A percentile compares a stretch with the other conserved stretches of the same genome.
Conservation (phyloP, 108 stramenopile genomes). For the Discostella pseudostelligera region DNA sequence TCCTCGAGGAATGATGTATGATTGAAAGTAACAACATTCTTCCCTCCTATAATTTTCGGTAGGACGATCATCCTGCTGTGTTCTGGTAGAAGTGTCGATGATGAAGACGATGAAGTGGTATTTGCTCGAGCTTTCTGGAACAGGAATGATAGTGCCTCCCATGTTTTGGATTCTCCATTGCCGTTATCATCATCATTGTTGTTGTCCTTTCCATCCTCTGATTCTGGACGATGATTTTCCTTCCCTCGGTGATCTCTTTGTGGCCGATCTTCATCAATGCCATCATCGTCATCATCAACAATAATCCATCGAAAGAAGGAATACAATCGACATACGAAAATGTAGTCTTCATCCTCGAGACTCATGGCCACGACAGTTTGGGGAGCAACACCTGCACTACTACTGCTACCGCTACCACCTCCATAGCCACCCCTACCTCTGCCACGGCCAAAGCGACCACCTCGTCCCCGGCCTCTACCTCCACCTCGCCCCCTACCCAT, state of each 20-base stretch:
- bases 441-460: conserved; percentile 11
- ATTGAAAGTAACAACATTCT: conserved; percentile 33
- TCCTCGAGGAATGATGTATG: conserved; percentile 37
- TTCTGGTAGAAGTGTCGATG: no score
- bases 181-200: conserved; percentile 14
- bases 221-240: not conserved
- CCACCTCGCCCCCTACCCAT: conserved; percentile 13
- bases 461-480: conserved; percentile 16
- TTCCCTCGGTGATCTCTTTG: not conserved
- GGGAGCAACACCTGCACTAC: conserved; percentile 19
- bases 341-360: conserved; percentile 42
- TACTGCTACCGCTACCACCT: conserved; percentile 4
- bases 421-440: conserved; percentile 18
- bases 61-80: conserved; percentile 1
- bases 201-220: conserved; percentile 1
- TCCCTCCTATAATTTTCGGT: conserved; percentile 37
- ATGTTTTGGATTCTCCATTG: conserved; percentile 24
- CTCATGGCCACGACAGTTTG: conserved; percentile 29
- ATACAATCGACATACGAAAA: conserved; percentile 40
- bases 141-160: conserved; percentile 35
- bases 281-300: conserved; percentile 1
- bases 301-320: conserved; percentile 31
- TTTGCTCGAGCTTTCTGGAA: conserved; percentile 18
- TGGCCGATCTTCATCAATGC: not conserved
- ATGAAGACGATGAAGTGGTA: not conserved